A percentile compares a stretch with the other conserved stretches of the same genome.
Evolutionary conservation across 2,329 filamentous ascomycete genomes (phyloP).

Genomic region (Stagonosporopsis rhizophila): DNA sequence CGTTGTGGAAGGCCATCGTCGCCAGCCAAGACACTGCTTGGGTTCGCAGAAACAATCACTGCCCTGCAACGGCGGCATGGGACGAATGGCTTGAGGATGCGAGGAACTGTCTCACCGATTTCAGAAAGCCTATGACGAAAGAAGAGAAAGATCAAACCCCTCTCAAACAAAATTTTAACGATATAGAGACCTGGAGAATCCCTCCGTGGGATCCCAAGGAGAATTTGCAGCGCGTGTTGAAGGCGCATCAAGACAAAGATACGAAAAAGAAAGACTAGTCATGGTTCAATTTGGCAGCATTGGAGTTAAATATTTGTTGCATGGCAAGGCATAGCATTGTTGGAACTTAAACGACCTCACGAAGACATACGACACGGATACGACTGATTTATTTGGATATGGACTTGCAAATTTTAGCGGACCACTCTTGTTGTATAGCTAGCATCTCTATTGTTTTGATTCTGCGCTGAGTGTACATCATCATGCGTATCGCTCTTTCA

Average conservation of each 20-base stretch:
- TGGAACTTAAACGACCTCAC: neutral
- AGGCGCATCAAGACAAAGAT: neutral
- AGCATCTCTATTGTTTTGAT: neutral
- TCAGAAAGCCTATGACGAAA: conserved; percentile 15
- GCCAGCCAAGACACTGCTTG: conserved; percentile 54
- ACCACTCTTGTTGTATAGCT: neutral
- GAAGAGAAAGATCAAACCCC: conserved; percentile 5
- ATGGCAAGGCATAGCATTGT: neutral
- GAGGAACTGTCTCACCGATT: conserved; percentile 25
- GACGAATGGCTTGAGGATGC: conserved; percentile 52
- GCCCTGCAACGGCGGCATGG: conserved; percentile 54
- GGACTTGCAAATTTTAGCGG: conserved; percentile 1
- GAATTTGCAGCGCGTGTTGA: neutral
- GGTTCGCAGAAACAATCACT: conserved; percentile 51
- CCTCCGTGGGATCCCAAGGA: conserved; percentile 18
- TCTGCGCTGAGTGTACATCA: neutral
- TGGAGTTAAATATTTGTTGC: neutral
- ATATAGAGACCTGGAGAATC: conserved; percentile 41
- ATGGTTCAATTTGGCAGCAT: neutral
- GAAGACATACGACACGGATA: conserved; percentile 12
- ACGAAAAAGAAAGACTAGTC: neutral
- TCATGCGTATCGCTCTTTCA: neutral
- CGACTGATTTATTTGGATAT: conserved; percentile 18
- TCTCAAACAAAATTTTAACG: conserved; percentile 2
- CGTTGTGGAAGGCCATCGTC: conserved; percentile 58